phyloP scores from a whole-genome alignment of 345 rosid genomes.

The Populus ilicifolia region DNA sequence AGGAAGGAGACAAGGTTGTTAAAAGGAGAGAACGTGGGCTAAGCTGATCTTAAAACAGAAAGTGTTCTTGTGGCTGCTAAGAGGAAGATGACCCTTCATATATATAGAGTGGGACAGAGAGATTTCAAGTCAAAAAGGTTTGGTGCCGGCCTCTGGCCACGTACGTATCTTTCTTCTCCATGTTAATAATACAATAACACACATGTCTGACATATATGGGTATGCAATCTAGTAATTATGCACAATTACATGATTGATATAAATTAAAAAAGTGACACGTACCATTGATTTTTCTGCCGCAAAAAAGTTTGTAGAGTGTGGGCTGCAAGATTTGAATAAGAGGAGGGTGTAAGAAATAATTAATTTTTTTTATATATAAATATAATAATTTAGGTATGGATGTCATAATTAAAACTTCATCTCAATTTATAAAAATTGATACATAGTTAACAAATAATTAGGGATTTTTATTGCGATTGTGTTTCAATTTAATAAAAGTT shows the following conservation, averaged over 20 bases:
- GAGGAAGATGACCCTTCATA: background rate
- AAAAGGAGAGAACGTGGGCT: background rate
- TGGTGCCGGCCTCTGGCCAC: conserved; percentile 34
- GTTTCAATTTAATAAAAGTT: background rate
- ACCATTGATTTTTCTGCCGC: background rate
- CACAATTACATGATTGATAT: background rate
- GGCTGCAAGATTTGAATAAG: background rate
- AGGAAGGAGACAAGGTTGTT: background rate
- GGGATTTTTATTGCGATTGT: background rate
- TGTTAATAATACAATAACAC: background rate
- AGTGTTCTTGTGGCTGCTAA: background rate
- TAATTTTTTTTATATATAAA: no score
- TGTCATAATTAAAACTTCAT: background rate
- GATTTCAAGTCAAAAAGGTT: conserved; percentile 20
- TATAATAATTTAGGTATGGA: background rate
- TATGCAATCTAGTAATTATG: background rate
- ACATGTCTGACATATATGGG: background rate
- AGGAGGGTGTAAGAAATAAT: no score
- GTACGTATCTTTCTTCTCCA: background rate
- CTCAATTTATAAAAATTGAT: background rate
- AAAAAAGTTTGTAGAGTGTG: no score
- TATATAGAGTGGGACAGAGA: conserved; percentile 5
- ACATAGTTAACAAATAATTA: background rate
- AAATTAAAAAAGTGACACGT: background rate
- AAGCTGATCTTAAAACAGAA: background rate